Evolutionary conservation across 2,329 filamentous ascomycete species (phyloP).

Genomic region (Cyphellophora europaea): DNA sequence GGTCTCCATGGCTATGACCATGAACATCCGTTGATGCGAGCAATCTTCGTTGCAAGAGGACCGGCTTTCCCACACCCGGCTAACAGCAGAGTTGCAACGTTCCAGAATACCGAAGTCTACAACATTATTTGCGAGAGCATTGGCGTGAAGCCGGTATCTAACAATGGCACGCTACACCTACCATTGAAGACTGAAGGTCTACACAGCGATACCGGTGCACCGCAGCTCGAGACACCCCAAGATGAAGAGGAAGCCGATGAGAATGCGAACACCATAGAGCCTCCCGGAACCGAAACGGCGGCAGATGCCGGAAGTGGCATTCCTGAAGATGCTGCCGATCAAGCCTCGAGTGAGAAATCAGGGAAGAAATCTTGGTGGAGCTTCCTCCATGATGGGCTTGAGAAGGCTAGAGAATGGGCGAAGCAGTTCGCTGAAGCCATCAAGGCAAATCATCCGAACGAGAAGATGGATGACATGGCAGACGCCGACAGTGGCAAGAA

Average conservation of each 20-base stretch:
- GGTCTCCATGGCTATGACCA: constrained; percentile 94
- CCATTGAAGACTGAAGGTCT: constrained; percentile 35
- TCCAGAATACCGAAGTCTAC: constrained; percentile 93
- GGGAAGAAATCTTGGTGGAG: constrained; percentile 16
- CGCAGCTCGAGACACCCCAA: constrained; percentile 12
- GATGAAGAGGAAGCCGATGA: constrained; percentile 9
- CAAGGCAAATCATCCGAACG: constrained; percentile 15
- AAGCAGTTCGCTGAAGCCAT: constrained; percentile 17
- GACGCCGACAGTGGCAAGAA: too few relatives aligned
- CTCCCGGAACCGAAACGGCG: not conserved
- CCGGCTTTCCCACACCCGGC: constrained; percentile 82
- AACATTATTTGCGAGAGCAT: constrained; percentile 89
- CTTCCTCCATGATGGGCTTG: constrained; percentile 16
- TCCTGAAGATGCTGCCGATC: not conserved
- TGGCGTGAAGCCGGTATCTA: constrained; percentile 61
- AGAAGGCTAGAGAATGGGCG: constrained; percentile 20
- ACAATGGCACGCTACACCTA: constrained; percentile 70
- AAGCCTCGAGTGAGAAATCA: constrained; percentile 1
- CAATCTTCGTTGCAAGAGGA: constrained; percentile 85
- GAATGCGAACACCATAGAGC: not conserved
- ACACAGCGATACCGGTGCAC: constrained; percentile 31
- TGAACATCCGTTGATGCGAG: constrained; percentile 88
- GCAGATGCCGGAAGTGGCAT: constrained; percentile 1
- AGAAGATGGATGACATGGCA: too few relatives aligned
- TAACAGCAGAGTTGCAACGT: constrained; percentile 68